Conservation (phyloP, 352 stramenopile genomes). For the Phytophthora pistaciae region DNA sequence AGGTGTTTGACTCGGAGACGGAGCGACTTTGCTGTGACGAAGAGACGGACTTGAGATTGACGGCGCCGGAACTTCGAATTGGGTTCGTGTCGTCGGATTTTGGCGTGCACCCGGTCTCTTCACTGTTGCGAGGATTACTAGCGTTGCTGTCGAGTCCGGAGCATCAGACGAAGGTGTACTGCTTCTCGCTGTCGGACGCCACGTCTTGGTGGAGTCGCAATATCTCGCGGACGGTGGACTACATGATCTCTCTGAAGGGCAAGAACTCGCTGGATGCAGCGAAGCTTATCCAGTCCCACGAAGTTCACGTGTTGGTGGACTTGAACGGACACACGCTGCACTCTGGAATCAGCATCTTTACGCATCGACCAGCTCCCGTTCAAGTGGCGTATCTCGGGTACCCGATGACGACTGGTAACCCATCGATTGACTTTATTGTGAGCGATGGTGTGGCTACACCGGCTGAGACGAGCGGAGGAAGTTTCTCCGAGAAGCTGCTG, state of each 20-base stretch:
- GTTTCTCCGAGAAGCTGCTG: slow-evolving; percentile 84
- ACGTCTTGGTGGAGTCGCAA: slow-evolving; percentile 87
- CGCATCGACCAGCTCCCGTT: slow-evolving; percentile 66
- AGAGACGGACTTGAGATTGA: slow-evolving; percentile 30
- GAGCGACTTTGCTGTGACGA: slow-evolving; percentile 27
- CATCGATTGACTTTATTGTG: slow-evolving; percentile 76
- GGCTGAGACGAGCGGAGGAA: slow-evolving; percentile 33
- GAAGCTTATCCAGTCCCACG: slow-evolving; percentile 53
- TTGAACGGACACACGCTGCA: slow-evolving; percentile 88
- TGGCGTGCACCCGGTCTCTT: slow-evolving; percentile 80
- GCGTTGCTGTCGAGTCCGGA: slow-evolving; percentile 45
- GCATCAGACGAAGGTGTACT: slow-evolving; percentile 63
- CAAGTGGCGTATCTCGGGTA: slow-evolving; percentile 84
- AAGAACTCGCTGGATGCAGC: slow-evolving; percentile 64
- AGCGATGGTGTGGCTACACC: slow-evolving; percentile 66
- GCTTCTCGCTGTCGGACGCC: slow-evolving; percentile 67
- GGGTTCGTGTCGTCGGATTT: slow-evolving; percentile 89
- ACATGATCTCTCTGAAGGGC: slow-evolving; percentile 72
- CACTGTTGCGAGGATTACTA: slow-evolving; percentile 73
- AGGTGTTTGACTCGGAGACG: slow-evolving; percentile 1
- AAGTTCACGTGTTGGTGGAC: slow-evolving; percentile 84
- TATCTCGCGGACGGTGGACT: slow-evolving; percentile 72
- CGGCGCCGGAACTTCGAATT: slow-evolving; percentile 47
- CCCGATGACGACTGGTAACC: slow-evolving; percentile 71
- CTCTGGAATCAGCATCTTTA: slow-evolving; percentile 73